Evolutionary conservation across 1,284 basidiomycete genomes (phyloP).

Genomic region (Rhodofomes roseus): DNA sequence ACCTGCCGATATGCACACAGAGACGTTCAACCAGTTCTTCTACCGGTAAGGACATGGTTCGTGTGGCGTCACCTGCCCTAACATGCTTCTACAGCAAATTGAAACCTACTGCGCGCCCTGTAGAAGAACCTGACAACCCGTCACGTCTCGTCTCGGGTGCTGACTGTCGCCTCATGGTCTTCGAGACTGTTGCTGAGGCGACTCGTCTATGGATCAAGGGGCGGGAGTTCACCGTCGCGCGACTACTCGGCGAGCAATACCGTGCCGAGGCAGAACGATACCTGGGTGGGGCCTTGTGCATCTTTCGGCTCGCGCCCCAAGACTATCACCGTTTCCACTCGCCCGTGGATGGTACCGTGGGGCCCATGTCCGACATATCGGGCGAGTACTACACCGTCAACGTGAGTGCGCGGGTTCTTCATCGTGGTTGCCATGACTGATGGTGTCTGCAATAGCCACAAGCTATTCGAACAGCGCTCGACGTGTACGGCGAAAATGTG

Average conservation of each 20-base stretch:
- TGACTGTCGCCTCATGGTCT: conserved; percentile 94
- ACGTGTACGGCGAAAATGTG: conserved; percentile 94
- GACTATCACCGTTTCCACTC: conserved; percentile 98
- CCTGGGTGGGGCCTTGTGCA: conserved; percentile 73
- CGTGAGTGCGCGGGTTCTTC: conserved; percentile 35
- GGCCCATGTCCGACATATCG: conserved; percentile 74
- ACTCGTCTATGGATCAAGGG: conserved; percentile 97
- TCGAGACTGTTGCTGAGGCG: conserved; percentile 81
- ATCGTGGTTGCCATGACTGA: conserved; percentile 34
- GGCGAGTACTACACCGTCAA: conserved; percentile 96
- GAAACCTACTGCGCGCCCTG: conserved; percentile 77
- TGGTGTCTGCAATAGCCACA: conserved; percentile 75
- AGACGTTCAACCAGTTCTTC: conserved; percentile 90
- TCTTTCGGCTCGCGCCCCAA: conserved; percentile 92
- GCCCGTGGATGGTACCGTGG: conserved; percentile 83
- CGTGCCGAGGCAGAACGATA: conserved; percentile 67
- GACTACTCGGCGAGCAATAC: conserved; percentile 80
- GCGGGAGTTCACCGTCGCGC: conserved; percentile 81
- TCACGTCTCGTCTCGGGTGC: conserved; percentile 82
- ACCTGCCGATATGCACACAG: conserved; percentile 31
- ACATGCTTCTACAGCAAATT: conserved; percentile 62
- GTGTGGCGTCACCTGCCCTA: conserved; percentile 1
- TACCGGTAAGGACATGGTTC: conserved; percentile 46
- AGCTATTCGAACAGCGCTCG: conserved; percentile 77
- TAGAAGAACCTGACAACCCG: conserved; percentile 72